A percentile compares a stretch with the other conserved stretches of the same genome.
phyloP scores from a whole-genome alignment of 2,329 filamentous ascomycete genomes.

The Neoscytalidium dimidiatum region DNA sequence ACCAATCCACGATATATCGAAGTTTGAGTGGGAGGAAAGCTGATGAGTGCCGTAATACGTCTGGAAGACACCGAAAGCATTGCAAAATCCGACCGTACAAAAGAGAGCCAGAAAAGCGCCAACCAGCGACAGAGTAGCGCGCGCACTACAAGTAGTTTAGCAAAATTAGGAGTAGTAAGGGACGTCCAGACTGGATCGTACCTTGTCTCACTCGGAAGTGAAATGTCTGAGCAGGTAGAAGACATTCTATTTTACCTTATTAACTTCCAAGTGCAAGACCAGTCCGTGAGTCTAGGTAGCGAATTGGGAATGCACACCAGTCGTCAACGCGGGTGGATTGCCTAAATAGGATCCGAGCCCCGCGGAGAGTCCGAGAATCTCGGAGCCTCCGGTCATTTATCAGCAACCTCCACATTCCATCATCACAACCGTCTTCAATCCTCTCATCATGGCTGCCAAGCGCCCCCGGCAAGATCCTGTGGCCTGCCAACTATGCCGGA shows the following conservation, averaged over 20 bases:
- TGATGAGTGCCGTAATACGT: slow-evolving; percentile 34
- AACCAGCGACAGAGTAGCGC: not conserved
- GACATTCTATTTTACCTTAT: not conserved
- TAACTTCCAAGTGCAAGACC: no score
- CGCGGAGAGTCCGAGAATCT: not conserved
- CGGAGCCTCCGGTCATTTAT: not conserved
- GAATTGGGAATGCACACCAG: not conserved
- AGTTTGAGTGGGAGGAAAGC: not conserved
- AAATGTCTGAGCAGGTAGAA: not conserved
- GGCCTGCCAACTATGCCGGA: slow-evolving; percentile 11
- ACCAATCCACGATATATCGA: slow-evolving; percentile 1
- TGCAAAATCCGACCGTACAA: not conserved
- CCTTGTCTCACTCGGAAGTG: not conserved
- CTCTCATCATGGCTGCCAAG: not conserved
- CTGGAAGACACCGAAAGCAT: slow-evolving; percentile 35
- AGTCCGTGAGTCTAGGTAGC: no score
- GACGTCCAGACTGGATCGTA: not conserved
- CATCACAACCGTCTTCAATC: not conserved
- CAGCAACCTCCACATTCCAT: not conserved
- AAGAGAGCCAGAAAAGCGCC: not conserved
- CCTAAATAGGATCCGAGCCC: not conserved
- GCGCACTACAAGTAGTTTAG: not conserved
- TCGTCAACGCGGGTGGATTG: not conserved
- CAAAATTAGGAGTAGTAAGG: not conserved
- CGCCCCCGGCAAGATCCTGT: slow-evolving; percentile 8